Conservation (phyloP, 106 monocot genomes). For the Acorus calamus region DNA sequence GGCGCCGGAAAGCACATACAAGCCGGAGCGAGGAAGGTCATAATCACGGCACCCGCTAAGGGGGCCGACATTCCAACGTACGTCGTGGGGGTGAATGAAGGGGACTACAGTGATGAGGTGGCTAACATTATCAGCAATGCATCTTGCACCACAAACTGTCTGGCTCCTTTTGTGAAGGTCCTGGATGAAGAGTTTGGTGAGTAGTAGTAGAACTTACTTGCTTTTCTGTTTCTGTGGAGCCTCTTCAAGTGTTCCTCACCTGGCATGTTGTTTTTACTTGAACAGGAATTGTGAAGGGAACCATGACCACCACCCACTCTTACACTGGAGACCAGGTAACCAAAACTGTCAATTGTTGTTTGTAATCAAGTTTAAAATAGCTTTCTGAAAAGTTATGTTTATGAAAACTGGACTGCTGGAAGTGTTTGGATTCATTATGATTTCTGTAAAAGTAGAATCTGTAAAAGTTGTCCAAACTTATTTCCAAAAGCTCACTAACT, state of each 20-base stretch:
- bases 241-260: background rate
- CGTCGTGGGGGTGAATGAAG: constrained; percentile 92
- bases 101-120: constrained; percentile 65
- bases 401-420: too few species aligned
- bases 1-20: constrained; percentile 97
- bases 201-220: background rate
- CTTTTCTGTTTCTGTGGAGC: background rate
- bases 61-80: constrained; percentile 95
- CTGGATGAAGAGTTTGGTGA: constrained; percentile 89
- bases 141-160: constrained; percentile 95
- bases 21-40: constrained; percentile 97
- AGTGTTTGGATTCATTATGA: too few species aligned
- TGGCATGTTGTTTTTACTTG: constrained; percentile 3
- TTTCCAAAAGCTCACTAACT: too few species aligned
- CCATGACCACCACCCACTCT: constrained; percentile 98
- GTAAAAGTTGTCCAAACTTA: too few species aligned
- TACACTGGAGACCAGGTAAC: constrained; percentile 95
- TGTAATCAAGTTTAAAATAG: too few species aligned
- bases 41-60: constrained; percentile 94
- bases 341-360: too few species aligned
- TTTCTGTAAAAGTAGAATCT: too few species aligned
- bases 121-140: constrained; percentile 92
- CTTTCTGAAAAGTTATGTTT: too few species aligned
- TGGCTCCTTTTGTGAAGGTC: constrained; percentile 96
- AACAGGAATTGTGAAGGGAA: constrained; percentile 94